Percentiles rank a stretch among this genome's conserved stretches.
phyloP scores from a whole-genome alignment of 495 filamentous ascomycete genomes.

The Trichocladium uniseriatum region DNA sequence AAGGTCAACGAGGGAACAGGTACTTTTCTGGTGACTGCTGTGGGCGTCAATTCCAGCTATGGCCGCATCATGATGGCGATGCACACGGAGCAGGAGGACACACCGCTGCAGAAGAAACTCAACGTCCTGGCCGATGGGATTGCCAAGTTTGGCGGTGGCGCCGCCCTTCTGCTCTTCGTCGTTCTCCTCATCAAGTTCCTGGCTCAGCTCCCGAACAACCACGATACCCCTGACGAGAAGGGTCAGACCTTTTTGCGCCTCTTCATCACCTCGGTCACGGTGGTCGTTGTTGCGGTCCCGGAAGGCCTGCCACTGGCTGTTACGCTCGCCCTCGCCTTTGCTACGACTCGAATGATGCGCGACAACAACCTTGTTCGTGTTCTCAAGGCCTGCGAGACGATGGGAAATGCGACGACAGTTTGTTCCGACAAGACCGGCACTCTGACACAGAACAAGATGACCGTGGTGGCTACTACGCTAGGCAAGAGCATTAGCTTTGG shows the following conservation, averaged over 20 bases:
- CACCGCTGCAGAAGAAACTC: slow-evolving; percentile 84
- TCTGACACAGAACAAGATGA: slow-evolving; percentile 90
- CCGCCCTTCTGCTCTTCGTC: slow-evolving; percentile 75
- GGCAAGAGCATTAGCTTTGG: slow-evolving; percentile 61
- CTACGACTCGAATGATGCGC: slow-evolving; percentile 88
- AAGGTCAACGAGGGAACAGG: slow-evolving; percentile 89
- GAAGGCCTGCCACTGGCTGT: slow-evolving; percentile 90
- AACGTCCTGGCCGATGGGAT: slow-evolving; percentile 84
- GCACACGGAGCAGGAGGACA: slow-evolving; percentile 79
- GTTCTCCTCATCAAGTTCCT: slow-evolving; percentile 88
- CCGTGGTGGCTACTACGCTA: slow-evolving; percentile 68
- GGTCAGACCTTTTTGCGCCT: slow-evolving; percentile 83
- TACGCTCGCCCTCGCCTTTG: slow-evolving; percentile 90
- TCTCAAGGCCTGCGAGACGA: slow-evolving; percentile 87
- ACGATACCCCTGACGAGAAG: slow-evolving; percentile 55
- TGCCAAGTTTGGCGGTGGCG: slow-evolving; percentile 77
- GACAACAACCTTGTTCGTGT: slow-evolving; percentile 91
- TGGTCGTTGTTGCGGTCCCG: slow-evolving; percentile 96
- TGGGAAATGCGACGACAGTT: slow-evolving; percentile 94
- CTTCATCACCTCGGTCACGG: slow-evolving; percentile 91
- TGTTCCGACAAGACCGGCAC: slow-evolving; percentile 98
- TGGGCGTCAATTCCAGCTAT: slow-evolving; percentile 76
- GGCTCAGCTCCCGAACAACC: slow-evolving; percentile 47
- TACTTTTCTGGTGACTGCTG: slow-evolving; percentile 76
- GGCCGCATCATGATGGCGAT: slow-evolving; percentile 93